phyloP scores from a whole-genome alignment of 2,329 filamentous ascomycete genomes.

The Diplodia intermedia region DNA sequence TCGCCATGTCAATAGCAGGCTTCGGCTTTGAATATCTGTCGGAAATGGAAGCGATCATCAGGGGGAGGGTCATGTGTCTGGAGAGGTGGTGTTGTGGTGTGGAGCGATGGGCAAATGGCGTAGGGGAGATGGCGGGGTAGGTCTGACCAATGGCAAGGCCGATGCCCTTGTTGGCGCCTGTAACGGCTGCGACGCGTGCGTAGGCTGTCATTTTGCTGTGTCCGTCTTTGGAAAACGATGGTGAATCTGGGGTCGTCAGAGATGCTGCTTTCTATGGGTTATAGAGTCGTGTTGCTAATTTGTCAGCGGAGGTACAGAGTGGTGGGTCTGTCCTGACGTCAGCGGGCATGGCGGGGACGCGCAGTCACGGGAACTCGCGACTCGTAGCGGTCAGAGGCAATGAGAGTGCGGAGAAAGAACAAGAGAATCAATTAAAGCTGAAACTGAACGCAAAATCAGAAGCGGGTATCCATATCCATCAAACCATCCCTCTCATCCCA shows the following conservation, averaged over 20 bases:
- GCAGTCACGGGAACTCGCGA: background rate
- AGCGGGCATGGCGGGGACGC: background rate
- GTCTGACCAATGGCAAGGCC: slow-evolving; percentile 55
- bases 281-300: background rate
- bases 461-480: slow-evolving; percentile 10
- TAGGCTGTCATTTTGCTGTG: slow-evolving; percentile 40
- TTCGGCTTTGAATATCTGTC: too few relatives aligned
- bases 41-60: background rate
- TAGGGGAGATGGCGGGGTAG: slow-evolving; percentile 1
- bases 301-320: background rate
- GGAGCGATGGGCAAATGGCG: background rate
- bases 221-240: too few relatives aligned
- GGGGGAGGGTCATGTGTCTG: background rate
- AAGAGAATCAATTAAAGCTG: background rate
- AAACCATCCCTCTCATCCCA: background rate
- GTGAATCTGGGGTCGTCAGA: background rate
- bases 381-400: background rate
- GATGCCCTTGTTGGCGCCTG: slow-evolving; percentile 63
- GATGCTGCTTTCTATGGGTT: background rate
- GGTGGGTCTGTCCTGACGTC: background rate
- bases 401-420: background rate
- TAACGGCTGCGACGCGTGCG: slow-evolving; percentile 58
- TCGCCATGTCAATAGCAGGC: background rate
- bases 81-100: background rate
- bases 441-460: background rate